Evolutionary conservation across 441 rosid genomes (phyloP).

Genomic region (Geranium incanum): DNA sequence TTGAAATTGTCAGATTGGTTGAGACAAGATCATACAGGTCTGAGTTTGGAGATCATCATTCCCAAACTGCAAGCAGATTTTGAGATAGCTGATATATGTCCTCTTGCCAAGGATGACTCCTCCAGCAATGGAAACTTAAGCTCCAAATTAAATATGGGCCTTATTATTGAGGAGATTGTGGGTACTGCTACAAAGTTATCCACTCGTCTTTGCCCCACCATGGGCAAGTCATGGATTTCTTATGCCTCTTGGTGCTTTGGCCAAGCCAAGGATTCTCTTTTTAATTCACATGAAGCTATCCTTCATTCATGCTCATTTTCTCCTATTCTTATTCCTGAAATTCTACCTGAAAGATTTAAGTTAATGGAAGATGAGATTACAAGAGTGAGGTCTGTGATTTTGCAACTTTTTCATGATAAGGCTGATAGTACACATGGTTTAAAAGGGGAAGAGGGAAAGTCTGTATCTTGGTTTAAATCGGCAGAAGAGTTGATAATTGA

Average conservation of each 20-base stretch:
- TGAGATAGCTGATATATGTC: slow-evolving; percentile 32
- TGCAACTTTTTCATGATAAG: slow-evolving; percentile 38
- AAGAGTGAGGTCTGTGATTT: slow-evolving; percentile 43
- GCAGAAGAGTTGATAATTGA: slow-evolving; percentile 34
- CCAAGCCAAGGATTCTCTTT: slow-evolving; percentile 64
- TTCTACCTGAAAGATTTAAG: slow-evolving; percentile 56
- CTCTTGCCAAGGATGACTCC: slow-evolving; percentile 25
- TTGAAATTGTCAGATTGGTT: slow-evolving; percentile 85
- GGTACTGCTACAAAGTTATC: slow-evolving; percentile 79
- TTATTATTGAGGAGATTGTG: slow-evolving; percentile 61
- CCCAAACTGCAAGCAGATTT: slow-evolving; percentile 52
- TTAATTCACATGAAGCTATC: slow-evolving; percentile 34
- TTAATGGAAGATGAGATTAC: slow-evolving; percentile 66
- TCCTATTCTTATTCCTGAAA: slow-evolving; percentile 53
- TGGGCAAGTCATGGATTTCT: slow-evolving; percentile 98
- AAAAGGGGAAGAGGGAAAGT: slow-evolving; percentile 33
- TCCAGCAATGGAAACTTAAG: slow-evolving; percentile 31
- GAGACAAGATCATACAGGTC: slow-evolving; percentile 45
- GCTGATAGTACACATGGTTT: slow-evolving; percentile 23
- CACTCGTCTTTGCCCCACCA: slow-evolving; percentile 73
- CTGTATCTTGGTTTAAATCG: slow-evolving; percentile 26
- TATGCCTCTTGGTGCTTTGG: slow-evolving; percentile 93
- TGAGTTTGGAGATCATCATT: slow-evolving; percentile 44
- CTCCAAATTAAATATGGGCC: slow-evolving; percentile 32
- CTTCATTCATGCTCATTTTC: slow-evolving; percentile 54